Evolutionary conservation across 352 stramenopile species (phyloP).

Genomic region (Phytophthora syringae): DNA sequence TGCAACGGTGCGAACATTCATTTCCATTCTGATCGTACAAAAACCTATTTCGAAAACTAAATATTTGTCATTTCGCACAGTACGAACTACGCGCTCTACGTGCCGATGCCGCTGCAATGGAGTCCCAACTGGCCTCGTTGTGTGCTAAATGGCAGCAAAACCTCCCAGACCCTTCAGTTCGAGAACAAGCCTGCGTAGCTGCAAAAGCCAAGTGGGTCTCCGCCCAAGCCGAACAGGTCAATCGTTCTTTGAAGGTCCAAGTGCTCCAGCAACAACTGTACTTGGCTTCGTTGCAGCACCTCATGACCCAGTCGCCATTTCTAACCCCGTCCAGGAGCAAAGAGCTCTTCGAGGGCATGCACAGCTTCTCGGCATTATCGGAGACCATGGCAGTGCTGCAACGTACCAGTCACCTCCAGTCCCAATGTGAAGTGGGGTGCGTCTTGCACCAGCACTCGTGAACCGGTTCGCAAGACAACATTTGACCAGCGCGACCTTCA

Average conservation of each 20-base stretch:
- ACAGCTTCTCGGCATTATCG: constrained; percentile 40
- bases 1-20: constrained; percentile 42
- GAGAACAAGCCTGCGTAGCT: constrained; percentile 46
- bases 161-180: constrained; percentile 41
- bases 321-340: constrained; percentile 48
- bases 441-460: constrained; percentile 42
- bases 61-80: constrained; percentile 14
- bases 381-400: constrained; percentile 16
- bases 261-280: constrained; percentile 70
- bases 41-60: no score
- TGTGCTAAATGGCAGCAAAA: constrained; percentile 51
- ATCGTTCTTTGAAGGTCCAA: constrained; percentile 61
- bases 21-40: no score
- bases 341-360: constrained; percentile 64
- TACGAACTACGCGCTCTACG: constrained; percentile 61
- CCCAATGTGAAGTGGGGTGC: constrained; percentile 46
- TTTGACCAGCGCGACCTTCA: constrained; percentile 31
- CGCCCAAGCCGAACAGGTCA: constrained; percentile 53
- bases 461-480: constrained; percentile 45
- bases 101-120: constrained; percentile 50
- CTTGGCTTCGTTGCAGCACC: constrained; percentile 62
- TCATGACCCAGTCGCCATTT: constrained; percentile 60
- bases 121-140: constrained; percentile 45
- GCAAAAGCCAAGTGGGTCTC: constrained; percentile 67
- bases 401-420: constrained; percentile 42